A percentile compares a stretch with the other conserved stretches of the same genome.
These are phyloP conservation scores for Phyllosticta capitalensis DNA, from an alignment of 2,329 filamentous ascomycete genomes.

Conservation along the genomic window DNA sequence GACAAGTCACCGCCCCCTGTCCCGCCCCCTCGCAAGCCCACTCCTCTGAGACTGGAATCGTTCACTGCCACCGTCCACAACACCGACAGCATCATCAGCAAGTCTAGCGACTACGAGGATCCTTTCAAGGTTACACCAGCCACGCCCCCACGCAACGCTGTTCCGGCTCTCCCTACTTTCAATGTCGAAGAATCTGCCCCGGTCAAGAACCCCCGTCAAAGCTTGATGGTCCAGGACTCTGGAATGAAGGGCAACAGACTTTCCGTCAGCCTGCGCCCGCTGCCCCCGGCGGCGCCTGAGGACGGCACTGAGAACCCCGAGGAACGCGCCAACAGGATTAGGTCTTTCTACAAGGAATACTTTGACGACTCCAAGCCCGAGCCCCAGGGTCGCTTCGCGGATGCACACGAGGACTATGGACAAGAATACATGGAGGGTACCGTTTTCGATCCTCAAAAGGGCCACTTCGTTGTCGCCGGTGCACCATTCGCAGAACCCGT, in stretches of 20 bases:
- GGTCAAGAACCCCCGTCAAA: neutral
- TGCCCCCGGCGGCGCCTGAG: constrained; percentile 53
- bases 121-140: constrained; percentile 40
- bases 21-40: constrained; percentile 8
- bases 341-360: constrained; percentile 99
- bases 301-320: constrained; percentile 86
- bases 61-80: constrained; percentile 26
- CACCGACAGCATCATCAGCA: constrained; percentile 36
- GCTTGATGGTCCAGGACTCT: constrained; percentile 1
- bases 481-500: constrained; percentile 73
- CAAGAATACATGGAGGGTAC: constrained; percentile 55
- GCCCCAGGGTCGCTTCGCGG: constrained; percentile 28
- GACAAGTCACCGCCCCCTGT: neutral
- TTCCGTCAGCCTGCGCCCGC: constrained; percentile 62
- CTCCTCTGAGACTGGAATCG: constrained; percentile 22
- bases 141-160: constrained; percentile 15
- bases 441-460: constrained; percentile 47
- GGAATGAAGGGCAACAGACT: constrained; percentile 36
- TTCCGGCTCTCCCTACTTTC: neutral
- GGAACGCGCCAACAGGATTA: constrained; percentile 86
- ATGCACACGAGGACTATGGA: constrained; percentile 70
- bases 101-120: constrained; percentile 46
- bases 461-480: constrained; percentile 50
- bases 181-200: neutral
- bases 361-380: constrained; percentile 71